phyloP scores from a whole-genome alignment of 1,139 yeast genomes.

The Eremothecium sinecaudum region DNA sequence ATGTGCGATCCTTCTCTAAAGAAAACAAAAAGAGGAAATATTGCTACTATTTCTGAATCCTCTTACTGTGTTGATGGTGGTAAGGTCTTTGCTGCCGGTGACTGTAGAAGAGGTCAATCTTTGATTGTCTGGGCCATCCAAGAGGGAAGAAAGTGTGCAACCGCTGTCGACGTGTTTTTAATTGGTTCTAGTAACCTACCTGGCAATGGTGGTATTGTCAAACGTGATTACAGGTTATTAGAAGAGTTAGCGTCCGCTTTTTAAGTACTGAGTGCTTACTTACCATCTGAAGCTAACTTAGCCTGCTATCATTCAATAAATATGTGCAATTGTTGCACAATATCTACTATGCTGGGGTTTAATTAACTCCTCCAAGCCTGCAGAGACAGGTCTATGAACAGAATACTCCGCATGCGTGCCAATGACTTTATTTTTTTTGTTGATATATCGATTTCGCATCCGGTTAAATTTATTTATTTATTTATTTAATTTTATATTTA shows the following conservation, averaged over 20 bases:
- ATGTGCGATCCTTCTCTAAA: conserved; percentile 63
- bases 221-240: conserved; percentile 64
- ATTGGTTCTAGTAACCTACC: conserved; percentile 79
- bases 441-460: too few species aligned
- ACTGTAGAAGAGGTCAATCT: conserved; percentile 97
- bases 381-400: too few species aligned
- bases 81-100: conserved; percentile 91
- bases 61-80: conserved; percentile 61
- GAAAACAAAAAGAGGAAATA: conserved; percentile 81
- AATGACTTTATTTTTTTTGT: too few species aligned
- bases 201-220: conserved; percentile 86
- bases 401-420: too few species aligned
- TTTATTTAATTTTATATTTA: too few species aligned
- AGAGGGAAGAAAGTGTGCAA: conserved; percentile 98
- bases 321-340: too few species aligned
- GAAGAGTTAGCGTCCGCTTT: conserved; percentile 59
- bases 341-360: too few species aligned
- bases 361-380: too few species aligned
- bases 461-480: too few species aligned
- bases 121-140: conserved; percentile 99
- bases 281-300: too few species aligned
- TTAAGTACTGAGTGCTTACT: conserved; percentile 5
- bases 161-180: conserved; percentile 76
- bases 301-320: too few species aligned
- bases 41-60: conserved; percentile 56